phyloP scores from a whole-genome alignment of 306 rosid genomes.

The Cercis canadensis region DNA sequence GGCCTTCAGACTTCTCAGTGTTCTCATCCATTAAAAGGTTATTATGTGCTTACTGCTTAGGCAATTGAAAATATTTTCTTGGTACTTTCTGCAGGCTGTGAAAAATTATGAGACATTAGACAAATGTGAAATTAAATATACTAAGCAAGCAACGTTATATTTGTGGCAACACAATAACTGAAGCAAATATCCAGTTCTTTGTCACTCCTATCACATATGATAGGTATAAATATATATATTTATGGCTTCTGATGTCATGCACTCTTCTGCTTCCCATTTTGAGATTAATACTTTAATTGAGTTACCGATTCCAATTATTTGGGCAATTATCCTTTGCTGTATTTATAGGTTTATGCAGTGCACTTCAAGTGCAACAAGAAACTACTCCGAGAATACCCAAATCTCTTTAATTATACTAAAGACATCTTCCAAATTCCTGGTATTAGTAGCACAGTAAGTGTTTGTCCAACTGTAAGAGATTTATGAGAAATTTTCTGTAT shows the following conservation, averaged over 20 bases:
- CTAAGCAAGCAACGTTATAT: slow-evolving; percentile 81
- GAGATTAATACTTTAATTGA: slow-evolving; percentile 12
- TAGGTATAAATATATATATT: slow-evolving; percentile 55
- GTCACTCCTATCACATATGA: slow-evolving; percentile 95
- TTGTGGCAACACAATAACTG: slow-evolving; percentile 76
- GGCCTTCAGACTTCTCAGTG: too few relatives aligned
- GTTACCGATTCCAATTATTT: background rate
- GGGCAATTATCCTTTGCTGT: slow-evolving; percentile 3
- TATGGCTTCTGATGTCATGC: too few relatives aligned
- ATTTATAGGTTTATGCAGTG: slow-evolving; percentile 80
- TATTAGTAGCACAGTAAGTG: slow-evolving; percentile 62
- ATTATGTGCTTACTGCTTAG: too few relatives aligned
- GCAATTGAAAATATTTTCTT: slow-evolving; percentile 22
- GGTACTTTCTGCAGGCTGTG: slow-evolving; percentile 68
- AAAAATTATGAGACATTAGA: slow-evolving; percentile 79
- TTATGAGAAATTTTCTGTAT: slow-evolving; percentile 1
- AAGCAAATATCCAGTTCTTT: slow-evolving; percentile 87
- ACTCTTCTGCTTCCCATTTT: slow-evolving; percentile 18
- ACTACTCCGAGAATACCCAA: slow-evolving; percentile 70
- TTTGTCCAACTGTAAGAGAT: slow-evolving; percentile 14
- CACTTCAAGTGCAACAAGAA: slow-evolving; percentile 99
- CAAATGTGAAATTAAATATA: slow-evolving; percentile 78
- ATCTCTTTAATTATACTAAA: slow-evolving; percentile 84
- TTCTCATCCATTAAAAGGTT: slow-evolving; percentile 25
- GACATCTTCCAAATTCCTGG: slow-evolving; percentile 87